Evolutionary conservation across 2,329 filamentous ascomycete genomes (phyloP).

Genomic region (Curvularia eragrostidis): DNA sequence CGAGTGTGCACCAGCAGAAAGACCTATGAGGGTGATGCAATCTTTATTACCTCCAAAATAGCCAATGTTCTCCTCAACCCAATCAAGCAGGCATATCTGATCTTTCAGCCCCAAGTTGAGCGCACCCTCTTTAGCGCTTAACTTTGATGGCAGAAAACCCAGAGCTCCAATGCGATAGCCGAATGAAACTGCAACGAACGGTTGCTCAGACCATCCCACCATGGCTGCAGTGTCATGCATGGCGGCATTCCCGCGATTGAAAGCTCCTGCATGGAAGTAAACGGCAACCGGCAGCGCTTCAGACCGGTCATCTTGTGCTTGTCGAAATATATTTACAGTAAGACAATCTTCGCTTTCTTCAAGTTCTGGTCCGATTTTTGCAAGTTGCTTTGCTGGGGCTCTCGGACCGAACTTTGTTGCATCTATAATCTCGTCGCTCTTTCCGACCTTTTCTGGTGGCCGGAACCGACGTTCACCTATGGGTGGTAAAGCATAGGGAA

Average conservation of each 20-base stretch:
- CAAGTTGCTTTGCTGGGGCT: slow-evolving; percentile 29
- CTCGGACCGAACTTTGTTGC: slow-evolving; percentile 26
- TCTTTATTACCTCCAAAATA: slow-evolving; percentile 38
- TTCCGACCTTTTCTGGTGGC: slow-evolving; percentile 25
- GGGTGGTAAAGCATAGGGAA: slow-evolving; percentile 30
- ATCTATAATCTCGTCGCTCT: slow-evolving; percentile 18
- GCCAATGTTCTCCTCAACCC: slow-evolving; percentile 53
- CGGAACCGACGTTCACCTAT: slow-evolving; percentile 29
- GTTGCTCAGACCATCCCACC: slow-evolving; percentile 59
- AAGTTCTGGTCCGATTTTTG: slow-evolving; percentile 17
- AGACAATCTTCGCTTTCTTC: slow-evolving; percentile 34
- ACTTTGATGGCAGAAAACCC: slow-evolving; percentile 16
- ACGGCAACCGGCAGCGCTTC: slow-evolving; percentile 41
- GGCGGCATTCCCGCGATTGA: slow-evolving; percentile 52
- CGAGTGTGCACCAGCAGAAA: slow-evolving; percentile 33
- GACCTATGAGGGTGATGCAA: slow-evolving; percentile 31
- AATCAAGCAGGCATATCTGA: slow-evolving; percentile 48
- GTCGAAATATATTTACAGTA: slow-evolving; percentile 31
- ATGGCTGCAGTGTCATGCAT: slow-evolving; percentile 68
- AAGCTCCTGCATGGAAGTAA: slow-evolving; percentile 69
- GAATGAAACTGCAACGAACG: slow-evolving; percentile 61
- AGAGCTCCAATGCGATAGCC: slow-evolving; percentile 30
- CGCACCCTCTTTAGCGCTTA: slow-evolving; percentile 42
- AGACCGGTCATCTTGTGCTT: slow-evolving; percentile 9
- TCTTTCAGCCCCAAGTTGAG: slow-evolving; percentile 34